Evolutionary conservation across 768 basidiomycete genomes (phyloP).

Genomic region (Cyclocybe cylindracea): DNA sequence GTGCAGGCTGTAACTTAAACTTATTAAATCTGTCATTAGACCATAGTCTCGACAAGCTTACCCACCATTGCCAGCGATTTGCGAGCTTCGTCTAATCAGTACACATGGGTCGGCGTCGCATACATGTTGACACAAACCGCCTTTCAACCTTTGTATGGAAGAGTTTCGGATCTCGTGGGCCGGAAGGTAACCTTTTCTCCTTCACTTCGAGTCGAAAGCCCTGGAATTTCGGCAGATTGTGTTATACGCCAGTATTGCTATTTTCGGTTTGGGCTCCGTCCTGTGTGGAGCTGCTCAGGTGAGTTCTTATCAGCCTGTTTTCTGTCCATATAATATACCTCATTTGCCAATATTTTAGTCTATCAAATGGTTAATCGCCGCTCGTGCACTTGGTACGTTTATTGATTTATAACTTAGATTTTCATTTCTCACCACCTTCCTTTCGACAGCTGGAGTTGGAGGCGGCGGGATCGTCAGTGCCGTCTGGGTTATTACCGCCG

Average conservation of each 20-base stretch:
- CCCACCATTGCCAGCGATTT: conserved; percentile 80
- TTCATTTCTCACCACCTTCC: conserved; percentile 26
- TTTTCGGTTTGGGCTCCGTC: conserved; percentile 79
- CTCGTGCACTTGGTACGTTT: conserved; percentile 49
- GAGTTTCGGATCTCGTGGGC: conserved; percentile 77
- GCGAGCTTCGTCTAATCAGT: conserved; percentile 65
- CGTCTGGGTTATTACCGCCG: conserved; percentile 86
- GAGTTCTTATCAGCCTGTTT: conserved; percentile 19
- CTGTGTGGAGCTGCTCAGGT: conserved; percentile 79
- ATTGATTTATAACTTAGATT: conserved; percentile 4
- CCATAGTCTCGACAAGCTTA: conserved; percentile 80
- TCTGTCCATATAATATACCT: conserved; percentile 14
- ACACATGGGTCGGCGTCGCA: conserved; percentile 84
- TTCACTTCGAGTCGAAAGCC: background rate
- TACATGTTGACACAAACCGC: conserved; percentile 89
- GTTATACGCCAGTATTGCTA: conserved; percentile 68
- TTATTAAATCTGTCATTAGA: conserved; percentile 28
- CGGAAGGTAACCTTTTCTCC: conserved; percentile 57
- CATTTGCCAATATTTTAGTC: conserved; percentile 34
- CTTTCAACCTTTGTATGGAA: conserved; percentile 81
- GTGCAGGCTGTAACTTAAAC: background rate
- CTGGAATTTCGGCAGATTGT: conserved; percentile 46
- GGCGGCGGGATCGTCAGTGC: conserved; percentile 85
- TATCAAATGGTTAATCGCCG: conserved; percentile 65
- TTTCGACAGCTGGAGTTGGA: conserved; percentile 65